A percentile compares a stretch with the other conserved stretches of the same genome.
Conservation (phyloP, 176 grass and related monocot species). For the Avena eriantha region DNA sequence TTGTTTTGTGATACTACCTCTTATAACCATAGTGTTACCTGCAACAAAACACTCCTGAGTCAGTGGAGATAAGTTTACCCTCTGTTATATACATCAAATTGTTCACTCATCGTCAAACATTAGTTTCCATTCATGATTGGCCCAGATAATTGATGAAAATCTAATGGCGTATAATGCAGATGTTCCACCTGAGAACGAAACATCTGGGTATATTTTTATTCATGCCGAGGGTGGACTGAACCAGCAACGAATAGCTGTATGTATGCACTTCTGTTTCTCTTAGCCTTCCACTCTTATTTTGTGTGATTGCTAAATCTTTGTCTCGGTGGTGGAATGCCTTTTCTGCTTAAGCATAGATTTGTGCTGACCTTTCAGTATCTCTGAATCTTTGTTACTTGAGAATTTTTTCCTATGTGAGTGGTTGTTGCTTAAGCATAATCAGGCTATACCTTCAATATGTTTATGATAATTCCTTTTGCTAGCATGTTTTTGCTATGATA, state of each 20-base stretch:
- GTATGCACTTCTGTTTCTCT: conserved; percentile 50
- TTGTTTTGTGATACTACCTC: background rate
- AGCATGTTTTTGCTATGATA: conserved; percentile 17
- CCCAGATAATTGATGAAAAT: background rate
- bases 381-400: background rate
- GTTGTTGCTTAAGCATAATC: background rate
- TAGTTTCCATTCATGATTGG: conserved; percentile 6
- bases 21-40: background rate
- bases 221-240: conserved; percentile 89
- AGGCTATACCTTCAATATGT: background rate
- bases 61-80: background rate
- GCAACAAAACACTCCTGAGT: background rate
- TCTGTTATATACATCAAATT: background rate
- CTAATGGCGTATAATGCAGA: conserved; percentile 51
- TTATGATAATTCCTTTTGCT: background rate
- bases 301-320: conserved; percentile 14
- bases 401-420: background rate
- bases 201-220: conserved; percentile 89
- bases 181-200: conserved; percentile 69
- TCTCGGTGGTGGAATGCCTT: background rate
- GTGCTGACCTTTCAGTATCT: background rate
- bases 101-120: background rate
- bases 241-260: conserved; percentile 80
- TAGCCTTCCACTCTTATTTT: background rate
- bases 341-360: conserved; percentile 16